These are phyloP conservation scores for Lyophyllum decastes DNA, from an alignment of 768 basidiomycete genomes.

Conservation along the genomic window DNA sequence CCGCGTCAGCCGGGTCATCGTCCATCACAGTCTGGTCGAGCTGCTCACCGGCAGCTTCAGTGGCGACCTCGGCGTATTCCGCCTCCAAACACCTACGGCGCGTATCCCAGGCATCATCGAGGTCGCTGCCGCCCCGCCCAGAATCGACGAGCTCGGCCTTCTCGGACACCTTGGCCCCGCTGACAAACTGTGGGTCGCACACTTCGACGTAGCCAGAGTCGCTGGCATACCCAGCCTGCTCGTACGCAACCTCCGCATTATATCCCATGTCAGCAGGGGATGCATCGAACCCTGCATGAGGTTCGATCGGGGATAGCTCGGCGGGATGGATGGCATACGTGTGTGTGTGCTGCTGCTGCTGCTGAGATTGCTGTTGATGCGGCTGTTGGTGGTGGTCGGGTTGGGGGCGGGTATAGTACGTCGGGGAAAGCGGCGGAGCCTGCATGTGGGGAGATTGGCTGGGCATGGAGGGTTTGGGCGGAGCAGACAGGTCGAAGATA, in stretches of 20 bases:
- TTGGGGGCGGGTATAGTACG: constrained; percentile 9
- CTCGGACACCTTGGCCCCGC: not conserved
- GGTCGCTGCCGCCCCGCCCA: constrained; percentile 1
- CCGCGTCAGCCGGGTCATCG: constrained; percentile 14
- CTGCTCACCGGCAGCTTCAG: constrained; percentile 2
- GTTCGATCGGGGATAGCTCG: constrained; percentile 7
- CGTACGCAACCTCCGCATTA: constrained; percentile 1
- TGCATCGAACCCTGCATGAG: constrained; percentile 5
- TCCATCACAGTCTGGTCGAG: not conserved
- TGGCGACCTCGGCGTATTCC: not conserved
- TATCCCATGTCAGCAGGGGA: constrained; percentile 9
- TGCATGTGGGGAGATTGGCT: not conserved
- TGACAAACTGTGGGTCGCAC: constrained; percentile 16
- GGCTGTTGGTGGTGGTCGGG: constrained; percentile 1
- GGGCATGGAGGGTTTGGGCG: not conserved
- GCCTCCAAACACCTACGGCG: constrained; percentile 3
- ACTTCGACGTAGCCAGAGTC: constrained; percentile 9
- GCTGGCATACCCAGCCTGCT: constrained; percentile 7
- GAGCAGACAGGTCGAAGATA: constrained; percentile 16
- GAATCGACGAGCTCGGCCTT: constrained; percentile 4
- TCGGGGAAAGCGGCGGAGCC: not conserved
- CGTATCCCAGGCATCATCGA: constrained; percentile 2
- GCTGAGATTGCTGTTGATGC: not conserved
- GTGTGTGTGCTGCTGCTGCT: no score
- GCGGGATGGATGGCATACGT: constrained; percentile 9